These are phyloP conservation scores for Helicocarpus griseus DNA, from an alignment of 2,329 filamentous ascomycete species.

Conservation along the genomic window DNA sequence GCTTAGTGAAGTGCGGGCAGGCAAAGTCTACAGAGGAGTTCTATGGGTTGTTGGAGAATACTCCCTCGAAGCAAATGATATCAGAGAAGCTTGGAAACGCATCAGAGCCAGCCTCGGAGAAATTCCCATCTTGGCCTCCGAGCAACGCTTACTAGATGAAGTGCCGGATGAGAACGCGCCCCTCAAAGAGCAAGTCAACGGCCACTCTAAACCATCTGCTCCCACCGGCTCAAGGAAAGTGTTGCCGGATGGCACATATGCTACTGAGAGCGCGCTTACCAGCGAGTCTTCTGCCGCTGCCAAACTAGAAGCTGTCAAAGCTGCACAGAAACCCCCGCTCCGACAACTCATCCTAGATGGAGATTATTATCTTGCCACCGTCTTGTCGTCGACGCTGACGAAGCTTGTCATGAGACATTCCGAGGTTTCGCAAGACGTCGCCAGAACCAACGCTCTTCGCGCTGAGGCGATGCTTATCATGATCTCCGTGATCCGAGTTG, in stretches of 20 bases:
- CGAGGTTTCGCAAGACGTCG: constrained; percentile 76
- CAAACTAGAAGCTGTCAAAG: constrained; percentile 90
- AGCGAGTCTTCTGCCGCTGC: constrained; percentile 84
- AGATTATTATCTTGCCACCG: constrained; percentile 91
- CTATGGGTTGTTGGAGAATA: constrained; percentile 98
- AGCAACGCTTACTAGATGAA: constrained; percentile 83
- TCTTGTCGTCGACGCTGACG: constrained; percentile 89
- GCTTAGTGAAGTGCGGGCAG: constrained; percentile 83
- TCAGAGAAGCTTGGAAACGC: constrained; percentile 91
- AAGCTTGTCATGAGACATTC: constrained; percentile 97
- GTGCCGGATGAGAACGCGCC: constrained; percentile 61
- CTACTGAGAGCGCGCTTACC: constrained; percentile 90
- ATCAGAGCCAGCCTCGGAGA: constrained; percentile 90
- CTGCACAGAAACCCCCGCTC: constrained; percentile 89
- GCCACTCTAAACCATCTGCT: constrained; percentile 63
- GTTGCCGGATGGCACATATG: constrained; percentile 92
- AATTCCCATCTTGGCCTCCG: constrained; percentile 91
- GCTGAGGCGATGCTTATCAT: constrained; percentile 99
- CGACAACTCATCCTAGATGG: constrained; percentile 92
- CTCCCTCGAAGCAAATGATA: constrained; percentile 85
- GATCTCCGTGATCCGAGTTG: constrained; percentile 96
- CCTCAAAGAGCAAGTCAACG: constrained; percentile 62
- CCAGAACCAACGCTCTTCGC: constrained; percentile 83
- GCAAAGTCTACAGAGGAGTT: constrained; percentile 93
- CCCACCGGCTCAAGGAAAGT: constrained; percentile 84